Evolutionary conservation across 2,329 filamentous ascomycete genomes (phyloP).

Genomic region (Alternaria gansuensis): DNA sequence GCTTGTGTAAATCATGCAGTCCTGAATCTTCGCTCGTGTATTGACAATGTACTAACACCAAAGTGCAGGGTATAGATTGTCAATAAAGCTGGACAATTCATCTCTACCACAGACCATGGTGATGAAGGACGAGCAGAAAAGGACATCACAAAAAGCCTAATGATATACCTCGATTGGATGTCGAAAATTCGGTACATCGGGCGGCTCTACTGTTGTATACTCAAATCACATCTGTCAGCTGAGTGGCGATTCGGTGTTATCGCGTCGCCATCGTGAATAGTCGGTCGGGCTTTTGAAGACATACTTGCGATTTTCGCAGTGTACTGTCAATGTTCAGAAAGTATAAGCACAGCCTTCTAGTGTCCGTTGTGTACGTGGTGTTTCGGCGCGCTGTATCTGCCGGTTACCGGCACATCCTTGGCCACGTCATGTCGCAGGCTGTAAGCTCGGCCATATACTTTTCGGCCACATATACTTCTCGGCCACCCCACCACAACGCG

Average conservation of each 20-base stretch:
- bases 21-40: not conserved
- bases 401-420: slow-evolving; percentile 24
- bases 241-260: not conserved
- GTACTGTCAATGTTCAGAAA: not conserved
- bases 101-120: not conserved
- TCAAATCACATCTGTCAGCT: not conserved
- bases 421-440: slow-evolving; percentile 25
- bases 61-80: not conserved
- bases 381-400: slow-evolving; percentile 9
- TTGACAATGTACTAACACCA: not conserved
- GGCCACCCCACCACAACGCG: no score
- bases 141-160: no score
- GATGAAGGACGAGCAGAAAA: no score
- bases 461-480: no score
- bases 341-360: not conserved
- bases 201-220: not conserved
- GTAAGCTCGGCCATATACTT: no score
- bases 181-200: not conserved
- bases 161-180: no score
- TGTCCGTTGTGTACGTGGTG: slow-evolving; percentile 1
- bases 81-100: not conserved
- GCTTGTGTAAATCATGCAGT: not conserved
- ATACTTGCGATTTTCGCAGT: not conserved
- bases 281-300: not conserved
- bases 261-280: not conserved